Conservation (phyloP, 2,329 filamentous ascomycete genomes). For the Ambrosiella cleistominuta region DNA sequence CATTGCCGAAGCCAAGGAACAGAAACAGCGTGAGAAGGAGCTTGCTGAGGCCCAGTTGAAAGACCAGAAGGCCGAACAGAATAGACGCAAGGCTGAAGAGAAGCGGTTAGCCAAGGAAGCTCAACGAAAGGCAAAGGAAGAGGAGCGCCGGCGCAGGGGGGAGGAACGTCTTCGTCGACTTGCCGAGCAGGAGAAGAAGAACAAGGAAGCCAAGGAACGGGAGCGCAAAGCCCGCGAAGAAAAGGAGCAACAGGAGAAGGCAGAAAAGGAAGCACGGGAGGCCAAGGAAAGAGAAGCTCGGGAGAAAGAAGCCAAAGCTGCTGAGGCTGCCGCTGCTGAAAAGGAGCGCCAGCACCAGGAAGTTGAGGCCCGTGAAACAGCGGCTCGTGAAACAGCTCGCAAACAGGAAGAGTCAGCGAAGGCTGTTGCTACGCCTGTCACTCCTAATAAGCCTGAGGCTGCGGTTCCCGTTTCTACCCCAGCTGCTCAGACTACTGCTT, state of each 20-base stretch:
- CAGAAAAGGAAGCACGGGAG: slow-evolving; percentile 34
- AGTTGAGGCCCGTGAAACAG: neutral
- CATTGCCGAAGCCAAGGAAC: slow-evolving; percentile 78
- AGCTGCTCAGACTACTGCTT: neutral
- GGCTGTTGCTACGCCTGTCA: neutral
- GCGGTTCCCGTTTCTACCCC: neutral
- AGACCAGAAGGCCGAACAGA: slow-evolving; percentile 65
- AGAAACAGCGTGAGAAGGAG: slow-evolving; percentile 72
- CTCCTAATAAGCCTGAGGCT: neutral
- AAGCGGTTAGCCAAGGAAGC: slow-evolving; percentile 82
- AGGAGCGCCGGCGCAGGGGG: slow-evolving; percentile 70
- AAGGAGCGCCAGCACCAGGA: neutral
- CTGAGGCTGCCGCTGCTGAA: neutral
- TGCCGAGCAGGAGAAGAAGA: slow-evolving; percentile 77
- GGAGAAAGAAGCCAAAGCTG: neutral
- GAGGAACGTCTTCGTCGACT: slow-evolving; percentile 62
- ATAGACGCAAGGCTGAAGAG: slow-evolving; percentile 68
- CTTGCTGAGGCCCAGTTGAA: slow-evolving; percentile 66
- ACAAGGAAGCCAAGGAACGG: slow-evolving; percentile 33
- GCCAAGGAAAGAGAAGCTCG: slow-evolving; percentile 25
- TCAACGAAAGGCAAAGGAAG: slow-evolving; percentile 77
- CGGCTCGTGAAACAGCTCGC: neutral
- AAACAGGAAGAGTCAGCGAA: neutral
- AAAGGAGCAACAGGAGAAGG: slow-evolving; percentile 47
- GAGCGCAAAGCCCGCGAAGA: slow-evolving; percentile 67